Evolutionary conservation across 176 grass and related monocot genomes (phyloP).

Genomic region (Thalia dealbata): DNA sequence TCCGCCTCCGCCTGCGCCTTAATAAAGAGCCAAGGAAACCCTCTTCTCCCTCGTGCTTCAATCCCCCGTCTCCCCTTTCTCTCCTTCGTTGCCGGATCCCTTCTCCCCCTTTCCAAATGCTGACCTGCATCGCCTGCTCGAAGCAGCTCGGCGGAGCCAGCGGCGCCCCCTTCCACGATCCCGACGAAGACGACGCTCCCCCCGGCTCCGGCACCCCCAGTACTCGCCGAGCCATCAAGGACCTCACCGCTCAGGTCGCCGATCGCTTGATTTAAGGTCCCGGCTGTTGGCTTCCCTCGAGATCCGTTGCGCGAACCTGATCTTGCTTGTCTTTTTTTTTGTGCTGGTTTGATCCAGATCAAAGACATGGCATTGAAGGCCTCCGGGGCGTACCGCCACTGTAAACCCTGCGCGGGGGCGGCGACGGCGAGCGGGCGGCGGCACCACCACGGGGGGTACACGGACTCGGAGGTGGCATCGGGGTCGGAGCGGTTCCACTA

Average conservation of each 20-base stretch:
- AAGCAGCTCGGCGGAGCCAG: conserved; percentile 51
- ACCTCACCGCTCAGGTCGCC: conserved; percentile 65
- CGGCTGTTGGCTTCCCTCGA: neutral
- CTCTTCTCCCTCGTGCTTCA: neutral
- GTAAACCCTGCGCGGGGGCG: conserved; percentile 73
- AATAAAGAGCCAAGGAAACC: neutral
- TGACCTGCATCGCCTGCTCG: conserved; percentile 90
- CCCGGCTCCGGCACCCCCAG: conserved; percentile 40
- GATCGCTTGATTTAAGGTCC: neutral
- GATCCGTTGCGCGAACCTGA: neutral
- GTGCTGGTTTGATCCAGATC: conserved; percentile 49
- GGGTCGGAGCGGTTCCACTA: conserved; percentile 46
- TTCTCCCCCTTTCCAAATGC: conserved; percentile 32
- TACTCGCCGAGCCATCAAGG: conserved; percentile 76
- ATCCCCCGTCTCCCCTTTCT: neutral
- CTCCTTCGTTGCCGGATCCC: neutral
- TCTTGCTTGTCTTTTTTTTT: neutral
- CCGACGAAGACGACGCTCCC: conserved; percentile 23
- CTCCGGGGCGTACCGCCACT: conserved; percentile 86
- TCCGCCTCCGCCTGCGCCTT: neutral
- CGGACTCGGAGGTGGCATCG: conserved; percentile 37
- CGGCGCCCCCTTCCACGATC: conserved; percentile 38
- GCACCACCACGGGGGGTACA: conserved; percentile 34
- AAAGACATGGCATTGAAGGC: conserved; percentile 95
- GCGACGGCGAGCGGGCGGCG: conserved; percentile 8